Base-by-base conservation (phyloP, 1,284 basidiomycete genomes). In the Schizopora paradoxa region DNA sequence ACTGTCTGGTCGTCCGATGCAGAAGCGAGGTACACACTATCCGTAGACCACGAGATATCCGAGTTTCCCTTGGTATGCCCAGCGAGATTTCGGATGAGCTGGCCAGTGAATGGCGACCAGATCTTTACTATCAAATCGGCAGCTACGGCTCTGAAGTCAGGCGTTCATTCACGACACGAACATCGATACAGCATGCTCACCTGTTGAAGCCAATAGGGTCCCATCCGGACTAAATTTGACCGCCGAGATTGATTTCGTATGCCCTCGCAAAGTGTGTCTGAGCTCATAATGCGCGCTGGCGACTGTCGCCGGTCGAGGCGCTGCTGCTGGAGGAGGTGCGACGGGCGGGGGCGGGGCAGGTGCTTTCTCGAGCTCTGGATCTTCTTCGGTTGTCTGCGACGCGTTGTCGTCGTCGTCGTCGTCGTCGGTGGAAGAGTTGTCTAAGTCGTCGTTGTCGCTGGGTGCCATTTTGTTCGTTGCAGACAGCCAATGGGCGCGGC, bases 1-100 rank as follows among this genome's bases (percentile, higher is more conserved):
- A 93, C 76, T 0, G 83, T 88, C 6, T 77, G 81, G 62, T 96
- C 93, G 63, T 97, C 93, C 2, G 90, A 92, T 1, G 89, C 92
- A 33, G 89, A 91, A 0, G 91, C 90, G 14, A 96, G 70, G 63
- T 83, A 83, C 14, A 76, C 68, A 50, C 85, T 86, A 61, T 95
- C 87, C 5, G 82, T 73, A 4, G 91, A 91, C 82, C 92, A 92
- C 1, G 88, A 72, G 41, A 96, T 72, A 62, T 95, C 91, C 36
- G 91, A 93, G 25, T 95, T 74, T 0, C 93, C 93, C 64, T 84
- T 79, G 2, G 79, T 79, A 56, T 90, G 86, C 1, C 82, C 82
- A 35, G 68, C 73, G 16, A 91, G 65, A 53, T 86, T 83, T 33
- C 83, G 73, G 46, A 91, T 72, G 40, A 88, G 72, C 56, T 86